A percentile compares a stretch with the other conserved stretches of the same genome.
phyloP scores from a whole-genome alignment of 805 yeast species.

The Saccharomycopsis amapae region DNA sequence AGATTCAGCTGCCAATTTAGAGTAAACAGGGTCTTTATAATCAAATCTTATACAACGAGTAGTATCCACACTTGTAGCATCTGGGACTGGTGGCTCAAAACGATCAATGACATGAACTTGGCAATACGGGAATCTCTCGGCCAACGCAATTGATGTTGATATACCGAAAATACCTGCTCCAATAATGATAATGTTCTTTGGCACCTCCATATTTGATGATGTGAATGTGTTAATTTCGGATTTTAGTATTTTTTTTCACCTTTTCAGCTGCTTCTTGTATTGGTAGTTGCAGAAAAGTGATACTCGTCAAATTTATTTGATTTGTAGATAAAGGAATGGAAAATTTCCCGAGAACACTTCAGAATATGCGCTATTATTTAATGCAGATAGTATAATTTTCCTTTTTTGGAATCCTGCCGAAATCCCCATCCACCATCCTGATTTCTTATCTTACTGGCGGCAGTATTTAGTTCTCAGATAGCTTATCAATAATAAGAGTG shows the following conservation, averaged over 20 bases:
- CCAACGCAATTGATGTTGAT: not conserved
- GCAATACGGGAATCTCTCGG: not conserved
- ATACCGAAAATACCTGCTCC: slow-evolving; percentile 1
- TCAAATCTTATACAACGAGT: slow-evolving; percentile 34
- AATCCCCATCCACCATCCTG: too few relatives aligned
- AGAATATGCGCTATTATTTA: too few relatives aligned
- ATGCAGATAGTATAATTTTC: too few relatives aligned
- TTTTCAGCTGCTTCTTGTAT: too few relatives aligned
- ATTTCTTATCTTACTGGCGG: too few relatives aligned
- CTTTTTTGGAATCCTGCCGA: too few relatives aligned
- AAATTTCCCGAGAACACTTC: too few relatives aligned
- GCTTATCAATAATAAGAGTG: too few relatives aligned
- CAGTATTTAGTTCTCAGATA: too few relatives aligned
- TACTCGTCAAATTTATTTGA: too few relatives aligned
- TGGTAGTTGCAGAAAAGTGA: too few relatives aligned
- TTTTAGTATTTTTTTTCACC: not conserved
- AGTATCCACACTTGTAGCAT: not conserved
- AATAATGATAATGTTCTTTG: not conserved
- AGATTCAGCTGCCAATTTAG: slow-evolving; percentile 40
- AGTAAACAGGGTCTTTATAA: slow-evolving; percentile 36
- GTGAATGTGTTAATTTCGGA: not conserved
- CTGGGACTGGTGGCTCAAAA: not conserved
- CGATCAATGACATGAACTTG: not conserved
- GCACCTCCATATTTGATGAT: not conserved
- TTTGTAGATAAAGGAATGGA: too few relatives aligned